Evolutionary conservation across 345 rosid species (phyloP).

Genomic region (Linum trigynum): DNA sequence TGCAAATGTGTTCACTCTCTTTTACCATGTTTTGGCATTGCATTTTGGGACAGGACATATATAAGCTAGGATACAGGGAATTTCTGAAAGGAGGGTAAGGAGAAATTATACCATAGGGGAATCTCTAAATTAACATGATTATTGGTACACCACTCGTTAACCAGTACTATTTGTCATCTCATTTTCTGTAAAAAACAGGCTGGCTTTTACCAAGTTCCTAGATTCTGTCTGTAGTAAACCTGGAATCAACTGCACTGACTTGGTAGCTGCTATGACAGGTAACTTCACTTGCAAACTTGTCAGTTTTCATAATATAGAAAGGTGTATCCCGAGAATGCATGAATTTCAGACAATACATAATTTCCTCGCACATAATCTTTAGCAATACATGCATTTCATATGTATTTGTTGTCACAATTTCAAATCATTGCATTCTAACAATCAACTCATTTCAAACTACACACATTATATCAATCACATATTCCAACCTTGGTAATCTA

Average conservation of each 20-base stretch:
- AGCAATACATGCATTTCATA: too few species aligned
- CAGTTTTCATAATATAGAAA: too few species aligned
- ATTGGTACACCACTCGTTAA: background rate
- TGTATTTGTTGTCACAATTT: too few species aligned
- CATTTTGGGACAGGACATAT: conserved; percentile 21
- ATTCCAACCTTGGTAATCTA: background rate
- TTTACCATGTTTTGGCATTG: background rate
- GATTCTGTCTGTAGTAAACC: conserved; percentile 16
- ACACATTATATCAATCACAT: conserved; percentile 12
- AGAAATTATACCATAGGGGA: background rate
- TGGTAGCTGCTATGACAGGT: conserved; percentile 27
- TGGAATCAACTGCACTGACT: conserved; percentile 19
- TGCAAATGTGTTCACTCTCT: conserved; percentile 4
- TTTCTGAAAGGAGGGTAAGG: conserved; percentile 31
- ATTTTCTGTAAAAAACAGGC: conserved; percentile 23
- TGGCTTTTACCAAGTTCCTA: conserved; percentile 22
- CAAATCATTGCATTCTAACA: too few species aligned
- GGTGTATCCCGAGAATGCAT: too few species aligned
- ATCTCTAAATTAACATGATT: background rate
- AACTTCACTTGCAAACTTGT: background rate
- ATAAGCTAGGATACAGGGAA: conserved; percentile 32
- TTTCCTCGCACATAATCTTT: too few species aligned
- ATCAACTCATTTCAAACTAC: conserved; percentile 1
- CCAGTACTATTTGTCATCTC: conserved; percentile 14
- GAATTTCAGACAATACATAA: too few species aligned